Evolutionary conservation across 352 stramenopile genomes (phyloP), one percentile per base, ranked within the genome.

Genomic region (Pythium graminicola): DNA sequence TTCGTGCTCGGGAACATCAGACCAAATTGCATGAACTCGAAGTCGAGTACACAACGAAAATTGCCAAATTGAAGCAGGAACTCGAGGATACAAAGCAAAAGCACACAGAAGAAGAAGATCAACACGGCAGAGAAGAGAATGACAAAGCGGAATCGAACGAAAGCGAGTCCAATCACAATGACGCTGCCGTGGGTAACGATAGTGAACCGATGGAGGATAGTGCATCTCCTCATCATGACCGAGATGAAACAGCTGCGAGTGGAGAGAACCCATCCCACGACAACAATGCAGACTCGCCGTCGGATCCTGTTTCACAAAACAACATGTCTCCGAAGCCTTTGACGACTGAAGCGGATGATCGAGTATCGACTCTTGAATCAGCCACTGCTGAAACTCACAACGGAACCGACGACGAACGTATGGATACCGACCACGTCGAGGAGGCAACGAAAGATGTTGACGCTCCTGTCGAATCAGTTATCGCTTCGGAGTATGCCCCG

Each of bases 21-120:
- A 62, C 54, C 36, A 76, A 74, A 41, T 32, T 89, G 29, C 63
- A 67, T 19, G 70, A 83, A 24, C 39, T 82, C 8, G 75, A 91
- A 50, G 57, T 54, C 2, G 67, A 86, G 40, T 79, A 72, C 41
- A 43, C 45, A 13, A 50, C 43, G 2, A 85, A 86, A 44, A 45
- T 88, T 4, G 76, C 78, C 8, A 60, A 72, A 13, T 55, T 72
- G 17, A 69, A 71, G n/a, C 61, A 64, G 33, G 48, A 84, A 33
- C 57, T 88, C 23, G 64, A 76, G 16, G 60, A 64, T 6, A 52
- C 55, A 17, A 73, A 74, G 41, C 46, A 56, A 8, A 28, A 55
- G 11, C 23, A 43, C 7, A 60, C 57, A 9, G 54, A 64, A 33
- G 28, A 50, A 7, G 43, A 64, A 20, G 47, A 63, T 17, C 65